Conservation (phyloP, 1,284 basidiomycete genomes). For the Veloporphyrellus conicus region DNA sequence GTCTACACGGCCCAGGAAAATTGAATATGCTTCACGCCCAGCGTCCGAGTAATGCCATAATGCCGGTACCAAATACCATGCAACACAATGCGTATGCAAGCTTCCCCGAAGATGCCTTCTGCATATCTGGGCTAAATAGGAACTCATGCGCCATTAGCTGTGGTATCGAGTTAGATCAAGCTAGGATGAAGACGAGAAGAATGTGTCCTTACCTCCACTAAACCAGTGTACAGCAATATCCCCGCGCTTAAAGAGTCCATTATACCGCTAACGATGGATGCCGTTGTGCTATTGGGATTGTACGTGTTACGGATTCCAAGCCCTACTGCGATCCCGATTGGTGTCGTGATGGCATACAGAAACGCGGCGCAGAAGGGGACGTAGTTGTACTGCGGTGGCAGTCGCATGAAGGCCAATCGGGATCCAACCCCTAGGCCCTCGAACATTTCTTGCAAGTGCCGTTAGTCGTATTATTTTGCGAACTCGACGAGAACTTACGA, state of each 20-base stretch:
- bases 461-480: slow-evolving; percentile 5
- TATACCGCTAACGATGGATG: slow-evolving; percentile 77
- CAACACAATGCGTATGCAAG: slow-evolving; percentile 67
- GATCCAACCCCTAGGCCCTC: slow-evolving; percentile 90
- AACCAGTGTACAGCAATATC: slow-evolving; percentile 86
- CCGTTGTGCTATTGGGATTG: slow-evolving; percentile 72
- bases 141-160: slow-evolving; percentile 90
- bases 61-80: slow-evolving; percentile 72
- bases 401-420: slow-evolving; percentile 69
- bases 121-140: slow-evolving; percentile 82
- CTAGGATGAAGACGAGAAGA: not conserved
- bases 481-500: slow-evolving; percentile 45
- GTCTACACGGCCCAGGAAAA: not conserved
- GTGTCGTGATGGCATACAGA: slow-evolving; percentile 78
- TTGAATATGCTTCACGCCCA: slow-evolving; percentile 58
- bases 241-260: slow-evolving; percentile 85
- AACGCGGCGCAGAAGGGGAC: slow-evolving; percentile 63
- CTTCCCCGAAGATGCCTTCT: slow-evolving; percentile 57
- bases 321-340: slow-evolving; percentile 78
- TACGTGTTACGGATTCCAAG: slow-evolving; percentile 80
- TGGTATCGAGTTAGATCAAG: slow-evolving; percentile 1
- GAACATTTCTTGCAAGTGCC: slow-evolving; percentile 63
- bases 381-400: slow-evolving; percentile 58
- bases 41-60: slow-evolving; percentile 82
- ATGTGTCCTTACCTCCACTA: slow-evolving; percentile 66